Evolutionary conservation across 2,329 filamentous ascomycete species (phyloP), one percentile per base, ranked within the genome.

Genomic region (Coniosporium tulheliwenetii): DNA sequence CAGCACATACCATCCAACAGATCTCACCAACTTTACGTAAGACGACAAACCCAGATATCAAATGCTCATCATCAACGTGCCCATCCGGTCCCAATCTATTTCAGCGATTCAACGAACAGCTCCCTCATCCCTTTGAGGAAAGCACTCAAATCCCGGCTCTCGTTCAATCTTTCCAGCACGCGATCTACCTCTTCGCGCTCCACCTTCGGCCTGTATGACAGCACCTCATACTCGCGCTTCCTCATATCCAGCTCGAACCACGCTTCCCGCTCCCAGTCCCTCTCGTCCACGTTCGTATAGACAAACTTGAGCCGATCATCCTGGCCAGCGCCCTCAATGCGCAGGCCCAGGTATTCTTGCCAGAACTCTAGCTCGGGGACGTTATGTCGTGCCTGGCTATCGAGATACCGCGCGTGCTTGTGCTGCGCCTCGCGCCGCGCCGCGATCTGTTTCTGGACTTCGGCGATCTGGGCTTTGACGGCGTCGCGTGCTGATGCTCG

Each of bases 361-460:
- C 91, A 98, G 57, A 96, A 96, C 50, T 87, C 83, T 37, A 98
- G 71, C 65, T 98, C 91, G 0, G 91, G 91, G 36, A 84, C 75
- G 61, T 98, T 96, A 61, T 89, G 83, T 30, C 85, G 76, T 41
- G 82, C 76, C 63, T 96, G 89, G 2, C 80, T 74, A 52, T 93
- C 85, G 32, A 93, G 69, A 50, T 85, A 78, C 46, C 75, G 72
- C 38, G 82, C 77, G 56, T 84, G 77, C 46, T 75, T 74, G 39
- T 77, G 69, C 61, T 86, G 82, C 10, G 80, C 78, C n/a, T 79
- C 79, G 15, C 82, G 63, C 34, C 75, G 71, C 29, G 73, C 66
- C 41, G 81, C 77, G 47, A 89, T 85, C 41, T 78, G 73, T 43
- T 70, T 70, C 52, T 86, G 80, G 4, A 79, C 77, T 45, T 79